Evolutionary conservation across 2,329 filamentous ascomycete species (phyloP).

Genomic region (Fusarium liriodendri): DNA sequence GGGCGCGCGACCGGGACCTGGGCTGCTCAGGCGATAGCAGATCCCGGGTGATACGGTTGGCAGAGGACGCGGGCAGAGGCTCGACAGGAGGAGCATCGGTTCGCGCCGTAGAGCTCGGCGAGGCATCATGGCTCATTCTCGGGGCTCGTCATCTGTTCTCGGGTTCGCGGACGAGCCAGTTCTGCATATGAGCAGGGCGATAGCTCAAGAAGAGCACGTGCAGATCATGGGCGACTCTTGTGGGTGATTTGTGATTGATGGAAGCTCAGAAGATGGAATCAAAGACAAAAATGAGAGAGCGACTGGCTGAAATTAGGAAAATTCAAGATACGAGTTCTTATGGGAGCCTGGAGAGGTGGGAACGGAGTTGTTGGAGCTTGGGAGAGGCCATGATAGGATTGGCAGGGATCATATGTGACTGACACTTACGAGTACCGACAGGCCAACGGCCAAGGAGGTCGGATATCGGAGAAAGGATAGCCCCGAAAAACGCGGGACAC

Average conservation of each 20-base stretch:
- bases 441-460: conserved; percentile 3
- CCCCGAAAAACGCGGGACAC: conserved; percentile 17
- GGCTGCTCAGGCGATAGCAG: conserved; percentile 23
- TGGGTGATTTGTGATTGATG: background rate
- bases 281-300: conserved; percentile 1
- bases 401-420: conserved; percentile 35
- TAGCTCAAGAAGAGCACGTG: conserved; percentile 41
- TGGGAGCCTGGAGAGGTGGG: conserved; percentile 14
- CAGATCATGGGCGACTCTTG: conserved; percentile 38
- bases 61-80: conserved; percentile 18
- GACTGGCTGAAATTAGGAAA: conserved; percentile 11
- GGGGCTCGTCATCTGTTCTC: conserved; percentile 48
- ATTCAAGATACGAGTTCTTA: conserved; percentile 18
- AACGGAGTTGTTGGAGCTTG: conserved; percentile 28
- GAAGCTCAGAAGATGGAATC: background rate
- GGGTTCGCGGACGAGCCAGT: conserved; percentile 40
- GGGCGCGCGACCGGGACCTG: conserved; percentile 31
- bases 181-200: conserved; percentile 46
- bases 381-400: conserved; percentile 41
- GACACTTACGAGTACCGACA: conserved; percentile 11
- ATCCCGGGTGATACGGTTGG: conserved; percentile 34
- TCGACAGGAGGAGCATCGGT: conserved; percentile 36
- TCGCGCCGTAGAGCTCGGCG: conserved; percentile 54
- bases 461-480: conserved; percentile 26
- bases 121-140: conserved; percentile 65